Base-by-base conservation (phyloP, 352 stramenopile species). In the Pythium utonaiense region DNA sequence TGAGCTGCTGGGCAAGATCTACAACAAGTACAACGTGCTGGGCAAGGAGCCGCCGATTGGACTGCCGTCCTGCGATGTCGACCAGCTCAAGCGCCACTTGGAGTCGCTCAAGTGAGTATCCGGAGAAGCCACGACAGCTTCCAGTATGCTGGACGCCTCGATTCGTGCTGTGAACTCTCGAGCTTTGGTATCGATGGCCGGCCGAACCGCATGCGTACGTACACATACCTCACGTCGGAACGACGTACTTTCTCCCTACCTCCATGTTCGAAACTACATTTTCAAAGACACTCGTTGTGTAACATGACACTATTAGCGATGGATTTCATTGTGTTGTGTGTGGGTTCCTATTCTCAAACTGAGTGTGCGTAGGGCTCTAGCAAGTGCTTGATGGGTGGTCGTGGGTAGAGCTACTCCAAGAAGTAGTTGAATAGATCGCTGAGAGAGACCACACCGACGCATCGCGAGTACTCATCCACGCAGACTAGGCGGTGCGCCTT, bases 371-470 rank as follows among this genome's bases (percentile, higher is more conserved):
- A 21, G 47, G 24, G 33, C 49, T 68, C 49, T 64, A 42, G 21
- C 30, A 19, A 27, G 12, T 45, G 6, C 38, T 2, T 45, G 17
- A 13, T 40, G 33, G 33, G 63, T 41, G 54, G 25, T 55, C 40
- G 38, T 31, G 14, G 5, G 5, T 38, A 50, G 45, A 66, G 67
- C 74, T 93, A 88, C 62, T 92, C 70, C 53, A 95, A 73, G 73
- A 95, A 95, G 87, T 95, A 95, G 83, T 92, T 91, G 80, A 95
- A 95, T 78, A 95, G 73, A 73, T 95, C 85, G 64, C 85, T 93
- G 57, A 95, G 80, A 53, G 85, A 90, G 70, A 95, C 80, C 62
- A 95, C 74, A 53, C 85, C 85, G 48, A 93, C 83, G 65, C 83
- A 93, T 48, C 77, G 83, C 62, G 69, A 78, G 71, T 84, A 89